phyloP scores from a whole-genome alignment of 352 stramenopile species.

The Phytopythium chamaehyphon region DNA sequence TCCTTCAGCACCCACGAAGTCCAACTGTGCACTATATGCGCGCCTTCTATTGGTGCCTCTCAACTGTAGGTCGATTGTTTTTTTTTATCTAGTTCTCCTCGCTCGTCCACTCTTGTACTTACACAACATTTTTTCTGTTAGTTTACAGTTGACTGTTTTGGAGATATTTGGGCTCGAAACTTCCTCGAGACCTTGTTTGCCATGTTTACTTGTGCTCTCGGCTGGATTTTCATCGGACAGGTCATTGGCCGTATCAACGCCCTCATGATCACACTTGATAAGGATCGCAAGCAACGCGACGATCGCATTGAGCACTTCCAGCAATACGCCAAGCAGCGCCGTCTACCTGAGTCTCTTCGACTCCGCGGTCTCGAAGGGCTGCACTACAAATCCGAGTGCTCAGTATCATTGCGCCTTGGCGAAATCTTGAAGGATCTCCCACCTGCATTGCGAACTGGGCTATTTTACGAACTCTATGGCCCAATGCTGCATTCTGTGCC shows the following conservation, averaged over 20 bases:
- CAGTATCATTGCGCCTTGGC: slow-evolving; percentile 30
- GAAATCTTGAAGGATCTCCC: slow-evolving; percentile 50
- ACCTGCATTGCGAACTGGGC: slow-evolving; percentile 19
- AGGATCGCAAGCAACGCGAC: slow-evolving; percentile 45
- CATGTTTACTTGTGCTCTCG: slow-evolving; percentile 59
- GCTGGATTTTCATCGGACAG: slow-evolving; percentile 75
- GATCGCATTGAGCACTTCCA: slow-evolving; percentile 60
- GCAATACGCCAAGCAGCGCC: slow-evolving; percentile 58
- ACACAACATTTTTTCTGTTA: slow-evolving; percentile 10
- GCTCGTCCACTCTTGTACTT: too few species aligned
- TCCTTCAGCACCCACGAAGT: slow-evolving; percentile 47
- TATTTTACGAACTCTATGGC: slow-evolving; percentile 59
- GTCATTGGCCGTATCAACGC: slow-evolving; percentile 66
- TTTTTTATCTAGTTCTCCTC: too few species aligned
- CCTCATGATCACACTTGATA: slow-evolving; percentile 66
- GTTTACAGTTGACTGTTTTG: slow-evolving; percentile 81
- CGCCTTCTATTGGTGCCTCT: slow-evolving; percentile 77
- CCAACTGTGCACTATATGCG: slow-evolving; percentile 61
- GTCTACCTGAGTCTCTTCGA: slow-evolving; percentile 33
- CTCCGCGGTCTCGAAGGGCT: slow-evolving; percentile 48
- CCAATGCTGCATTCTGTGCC: slow-evolving; percentile 21
- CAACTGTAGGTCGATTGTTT: slow-evolving; percentile 35
- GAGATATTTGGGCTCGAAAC: slow-evolving; percentile 60
- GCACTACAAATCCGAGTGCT: slow-evolving; percentile 46
- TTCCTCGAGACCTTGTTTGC: slow-evolving; percentile 56